Evolutionary conservation across 495 filamentous ascomycete species (phyloP), one percentile per base, ranked within the genome.

Genomic region (Ramalina intermedia): DNA sequence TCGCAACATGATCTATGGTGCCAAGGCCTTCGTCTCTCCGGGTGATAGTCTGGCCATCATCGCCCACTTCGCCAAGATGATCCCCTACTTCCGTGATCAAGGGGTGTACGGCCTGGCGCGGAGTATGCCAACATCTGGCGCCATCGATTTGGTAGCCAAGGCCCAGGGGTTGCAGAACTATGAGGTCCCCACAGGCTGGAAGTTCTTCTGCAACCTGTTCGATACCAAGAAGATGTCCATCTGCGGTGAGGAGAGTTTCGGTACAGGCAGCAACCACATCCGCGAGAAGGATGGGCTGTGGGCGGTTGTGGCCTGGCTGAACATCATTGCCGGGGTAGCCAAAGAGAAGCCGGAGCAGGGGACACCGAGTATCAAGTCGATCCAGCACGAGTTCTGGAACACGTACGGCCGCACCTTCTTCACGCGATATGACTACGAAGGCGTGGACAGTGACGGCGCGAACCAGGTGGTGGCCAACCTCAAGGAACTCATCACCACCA

Each of bases 1-100:
- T 70, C 85, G 91, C 49, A 98, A 98, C 76, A 98, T 98, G 91
- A 96, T 98, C 61, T 98, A 98, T 65, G 91, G 91, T 50, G 90
- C 89, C 55, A 87, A 91, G 60, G 81, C 79, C 37, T 98, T 98
- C 60, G 91, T 98, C 48, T 96, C 93, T 6, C 91, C 91, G 12
- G 91, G 91, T 54, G 91, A 98, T 74, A 89, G 83, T 61, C 69
- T 98, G 55, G 91, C 91, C 55, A 96, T 98, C 66, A 98, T 98
- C 62, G 85, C 91, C 35, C 91, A 98, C 73, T 82, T 96, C 58
- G 87, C 91, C 50, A 69, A 88, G 46, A 76, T 94, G 44, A 98
- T 98, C 59, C 91, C 91, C 36, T 98, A 90, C 69, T 98, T 98
- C 79, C 80, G 87, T 73, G 86, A 91, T 64, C 85, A 96, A 63